Conservation (phyloP, 2,329 filamentous ascomycete genomes). For the Canariomyces notabilis region DNA sequence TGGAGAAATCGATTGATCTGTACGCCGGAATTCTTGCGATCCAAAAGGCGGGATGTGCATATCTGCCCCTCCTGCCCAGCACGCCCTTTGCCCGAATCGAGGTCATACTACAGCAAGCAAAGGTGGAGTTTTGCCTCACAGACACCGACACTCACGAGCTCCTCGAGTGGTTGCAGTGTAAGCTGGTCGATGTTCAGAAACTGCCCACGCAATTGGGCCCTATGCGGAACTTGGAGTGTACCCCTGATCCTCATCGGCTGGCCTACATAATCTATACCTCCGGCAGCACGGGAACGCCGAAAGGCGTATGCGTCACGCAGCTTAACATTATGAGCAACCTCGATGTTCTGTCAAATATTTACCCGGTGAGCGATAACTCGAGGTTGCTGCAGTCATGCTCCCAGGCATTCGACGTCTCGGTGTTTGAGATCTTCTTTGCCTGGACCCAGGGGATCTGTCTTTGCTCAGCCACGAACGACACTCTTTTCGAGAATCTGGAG, state of each 20-base stretch:
- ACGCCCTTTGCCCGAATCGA: conserved; percentile 58
- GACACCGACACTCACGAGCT: conserved; percentile 30
- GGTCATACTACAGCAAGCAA: conserved; percentile 58
- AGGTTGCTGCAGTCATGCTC: conserved; percentile 79
- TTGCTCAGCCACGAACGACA: conserved; percentile 69
- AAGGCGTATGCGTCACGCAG: conserved; percentile 74
- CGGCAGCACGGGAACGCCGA: conserved; percentile 74
- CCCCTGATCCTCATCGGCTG: conserved; percentile 44
- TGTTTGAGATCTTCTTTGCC: conserved; percentile 85
- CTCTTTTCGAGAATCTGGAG: conserved; percentile 69
- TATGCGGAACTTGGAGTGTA: conserved; percentile 34
- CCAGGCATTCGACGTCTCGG: conserved; percentile 80
- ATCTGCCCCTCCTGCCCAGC: conserved; percentile 73
- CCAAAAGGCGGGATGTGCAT: conserved; percentile 70
- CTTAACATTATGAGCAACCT: conserved; percentile 73
- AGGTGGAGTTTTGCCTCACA: conserved; percentile 42
- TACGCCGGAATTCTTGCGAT: conserved; percentile 72
- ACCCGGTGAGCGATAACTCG: conserved; percentile 50
- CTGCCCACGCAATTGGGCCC: conserved; percentile 24
- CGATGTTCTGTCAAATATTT: conserved; percentile 58
- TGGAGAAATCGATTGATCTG: conserved; percentile 70
- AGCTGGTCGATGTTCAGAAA: conserved; percentile 33
- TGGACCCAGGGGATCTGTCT: conserved; percentile 76
- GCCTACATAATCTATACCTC: conserved; percentile 81
- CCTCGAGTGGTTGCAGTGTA: conserved; percentile 15